Base-by-base conservation (phyloP, 371 early-diverging fungal genomes). In the Syncephalastrum monosporum region DNA sequence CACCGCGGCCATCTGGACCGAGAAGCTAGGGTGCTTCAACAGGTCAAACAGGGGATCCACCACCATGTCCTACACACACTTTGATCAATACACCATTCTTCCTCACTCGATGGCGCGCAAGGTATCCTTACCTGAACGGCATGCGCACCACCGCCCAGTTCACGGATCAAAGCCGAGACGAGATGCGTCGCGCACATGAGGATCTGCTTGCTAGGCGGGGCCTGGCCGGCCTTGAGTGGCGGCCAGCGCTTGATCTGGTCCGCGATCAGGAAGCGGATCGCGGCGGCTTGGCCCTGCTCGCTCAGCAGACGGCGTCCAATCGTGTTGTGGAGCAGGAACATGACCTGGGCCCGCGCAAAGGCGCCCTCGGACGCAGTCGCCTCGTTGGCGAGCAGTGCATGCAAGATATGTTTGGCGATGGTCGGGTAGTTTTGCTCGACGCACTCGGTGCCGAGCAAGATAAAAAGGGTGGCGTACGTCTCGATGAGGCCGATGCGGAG, bases 401-500 rank as follows among this genome's bases (percentile, higher is more conserved):
- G 73, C 19, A 94, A 55, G 1, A 94, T 55, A 57, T 92, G 92
- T 47, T 76, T 82, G 15, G 84, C 67, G 49, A 96, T 86, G 0
- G 65, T 48, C 0, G 82, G 59, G 66, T 93, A 95, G 57, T 97
- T 81, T 4, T 76, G 49, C 61, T 93, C 95, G 5, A 94, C 85
- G 50, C 85, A 85, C 3, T 70, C 69, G 0, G 86, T 67, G 3
- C 95, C 96, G 1, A 94, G 73, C 52, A 82, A 69, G 16, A 84
- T 74, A 56, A 94, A 85, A 4, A 93, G 60, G 1, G 84, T 80
- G 0, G 90, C 86, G 70, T 93, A 94, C 0, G 88, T 81, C 59
- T 95, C 94, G 12, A 91, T 72, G 1, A 95, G 70, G 5, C 93
- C 94, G 0, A 91, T 82, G 0, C 90, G 85, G 16, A 84, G 76